These are phyloP conservation scores for Dioscorea zingiberensis DNA, from an alignment of 106 monocot genomes.

Conservation along the genomic window DNA sequence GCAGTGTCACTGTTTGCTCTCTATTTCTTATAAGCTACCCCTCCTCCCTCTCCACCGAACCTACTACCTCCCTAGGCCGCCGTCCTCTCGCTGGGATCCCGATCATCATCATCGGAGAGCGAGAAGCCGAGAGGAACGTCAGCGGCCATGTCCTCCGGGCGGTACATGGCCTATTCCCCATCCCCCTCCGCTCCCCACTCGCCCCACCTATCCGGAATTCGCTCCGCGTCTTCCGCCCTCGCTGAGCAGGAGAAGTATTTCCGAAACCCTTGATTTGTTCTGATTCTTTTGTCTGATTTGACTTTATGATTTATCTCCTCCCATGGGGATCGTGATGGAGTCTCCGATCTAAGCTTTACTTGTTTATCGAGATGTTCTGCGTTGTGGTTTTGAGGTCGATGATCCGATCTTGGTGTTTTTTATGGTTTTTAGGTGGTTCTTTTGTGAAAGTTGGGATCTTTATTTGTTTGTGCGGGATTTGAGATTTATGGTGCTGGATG, in stretches of 20 bases:
- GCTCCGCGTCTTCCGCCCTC: conserved; percentile 43
- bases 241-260: conserved; percentile 80
- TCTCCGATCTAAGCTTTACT: background rate
- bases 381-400: background rate
- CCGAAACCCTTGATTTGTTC: background rate
- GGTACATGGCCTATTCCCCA: conserved; percentile 91
- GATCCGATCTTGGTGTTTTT: background rate
- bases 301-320: background rate
- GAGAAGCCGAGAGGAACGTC: background rate
- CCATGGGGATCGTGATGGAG: background rate
- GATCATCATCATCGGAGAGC: too few species aligned
- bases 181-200: conserved; percentile 72
- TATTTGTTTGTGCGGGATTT: background rate
- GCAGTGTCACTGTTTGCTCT: background rate
- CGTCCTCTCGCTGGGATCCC: background rate
- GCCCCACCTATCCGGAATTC: conserved; percentile 57
- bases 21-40: background rate
- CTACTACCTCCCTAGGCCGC: too few species aligned
- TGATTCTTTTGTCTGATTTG: conserved; percentile 1
- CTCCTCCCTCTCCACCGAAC: too few species aligned
- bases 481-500: background rate
- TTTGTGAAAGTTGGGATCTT: background rate
- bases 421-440: background rate
- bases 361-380: background rate
- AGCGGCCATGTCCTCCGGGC: conserved; percentile 46